Evolutionary conservation across 768 basidiomycete species (phyloP).

Genomic region (Pleurotus pulmonarius): DNA sequence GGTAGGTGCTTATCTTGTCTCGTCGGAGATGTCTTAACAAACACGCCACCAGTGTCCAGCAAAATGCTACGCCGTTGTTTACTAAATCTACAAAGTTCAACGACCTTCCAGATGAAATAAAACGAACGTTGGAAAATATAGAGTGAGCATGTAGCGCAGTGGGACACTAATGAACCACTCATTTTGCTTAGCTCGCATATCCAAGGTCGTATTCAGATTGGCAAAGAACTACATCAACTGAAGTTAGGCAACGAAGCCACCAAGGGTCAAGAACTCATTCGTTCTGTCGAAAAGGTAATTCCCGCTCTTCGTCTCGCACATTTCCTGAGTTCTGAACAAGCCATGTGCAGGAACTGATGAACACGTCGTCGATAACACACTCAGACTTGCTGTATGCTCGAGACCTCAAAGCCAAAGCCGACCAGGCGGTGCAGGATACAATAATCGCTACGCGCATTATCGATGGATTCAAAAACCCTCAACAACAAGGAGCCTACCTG

Average conservation of each 20-base stretch:
- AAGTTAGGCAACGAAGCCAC: constrained; percentile 73
- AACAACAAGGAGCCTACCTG: constrained; percentile 63
- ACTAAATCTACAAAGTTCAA: constrained; percentile 74
- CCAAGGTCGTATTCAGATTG: constrained; percentile 76
- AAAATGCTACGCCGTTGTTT: constrained; percentile 33
- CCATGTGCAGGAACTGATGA: constrained; percentile 55
- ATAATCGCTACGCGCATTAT: constrained; percentile 74
- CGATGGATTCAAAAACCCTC: constrained; percentile 75
- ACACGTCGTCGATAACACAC: constrained; percentile 57
- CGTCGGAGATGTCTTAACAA: background rate
- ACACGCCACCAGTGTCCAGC: constrained; percentile 14
- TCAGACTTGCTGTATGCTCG: constrained; percentile 63
- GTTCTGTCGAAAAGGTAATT: constrained; percentile 60
- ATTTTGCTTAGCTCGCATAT: constrained; percentile 50
- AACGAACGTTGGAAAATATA: constrained; percentile 59
- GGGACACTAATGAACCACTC: constrained; percentile 10
- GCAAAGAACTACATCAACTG: constrained; percentile 72
- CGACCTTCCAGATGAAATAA: constrained; percentile 69
- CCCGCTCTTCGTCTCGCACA: background rate
- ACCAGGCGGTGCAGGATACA: constrained; percentile 77
- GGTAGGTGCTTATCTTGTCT: constrained; percentile 12
- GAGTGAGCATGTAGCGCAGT: constrained; percentile 46
- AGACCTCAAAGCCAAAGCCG: constrained; percentile 71
- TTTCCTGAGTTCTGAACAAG: background rate
- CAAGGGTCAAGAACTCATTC: constrained; percentile 69